These are phyloP conservation scores for Pythium folliculosum DNA, from an alignment of 352 stramenopile genomes.

Conservation along the genomic window DNA sequence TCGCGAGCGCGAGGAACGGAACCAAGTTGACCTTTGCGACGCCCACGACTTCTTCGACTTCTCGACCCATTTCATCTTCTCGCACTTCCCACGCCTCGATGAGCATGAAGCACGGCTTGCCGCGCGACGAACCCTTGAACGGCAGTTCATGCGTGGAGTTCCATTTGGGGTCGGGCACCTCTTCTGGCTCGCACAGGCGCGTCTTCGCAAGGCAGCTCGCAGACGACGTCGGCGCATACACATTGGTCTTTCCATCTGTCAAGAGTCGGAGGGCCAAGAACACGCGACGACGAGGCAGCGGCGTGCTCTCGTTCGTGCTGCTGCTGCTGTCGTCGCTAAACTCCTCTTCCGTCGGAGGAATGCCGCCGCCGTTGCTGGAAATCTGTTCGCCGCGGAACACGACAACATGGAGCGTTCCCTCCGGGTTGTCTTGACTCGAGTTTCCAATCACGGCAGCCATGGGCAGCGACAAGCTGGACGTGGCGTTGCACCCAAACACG, in stretches of 20 bases:
- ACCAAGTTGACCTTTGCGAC: conserved; percentile 88
- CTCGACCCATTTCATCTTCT: conserved; percentile 33
- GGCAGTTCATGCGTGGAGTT: conserved; percentile 76
- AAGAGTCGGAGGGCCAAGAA: conserved; percentile 76
- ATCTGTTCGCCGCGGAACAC: conserved; percentile 87
- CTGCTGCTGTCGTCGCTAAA: conserved; percentile 52
- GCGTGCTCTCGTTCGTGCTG: conserved; percentile 41
- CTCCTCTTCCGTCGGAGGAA: conserved; percentile 48
- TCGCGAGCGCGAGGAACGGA: conserved; percentile 84
- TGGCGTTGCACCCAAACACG: conserved; percentile 87
- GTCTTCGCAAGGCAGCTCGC: conserved; percentile 71
- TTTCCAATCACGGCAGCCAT: conserved; percentile 85
- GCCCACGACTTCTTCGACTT: conserved; percentile 72
- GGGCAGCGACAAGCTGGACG: conserved; percentile 80
- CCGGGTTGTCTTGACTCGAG: conserved; percentile 73
- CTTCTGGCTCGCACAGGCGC: conserved; percentile 49
- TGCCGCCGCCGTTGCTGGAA: conserved; percentile 48
- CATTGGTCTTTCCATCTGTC: conserved; percentile 86
- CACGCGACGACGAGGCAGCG: conserved; percentile 38
- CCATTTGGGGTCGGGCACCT: conserved; percentile 73
- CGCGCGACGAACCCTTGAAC: conserved; percentile 68
- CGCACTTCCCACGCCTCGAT: conserved; percentile 86
- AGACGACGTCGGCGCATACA: conserved; percentile 83
- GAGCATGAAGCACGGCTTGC: conserved; percentile 87
- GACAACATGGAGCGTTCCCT: conserved; percentile 70